Evolutionary conservation across 495 filamentous ascomycete genomes (phyloP).

Genomic region (Aspergillus coremiiformis): DNA sequence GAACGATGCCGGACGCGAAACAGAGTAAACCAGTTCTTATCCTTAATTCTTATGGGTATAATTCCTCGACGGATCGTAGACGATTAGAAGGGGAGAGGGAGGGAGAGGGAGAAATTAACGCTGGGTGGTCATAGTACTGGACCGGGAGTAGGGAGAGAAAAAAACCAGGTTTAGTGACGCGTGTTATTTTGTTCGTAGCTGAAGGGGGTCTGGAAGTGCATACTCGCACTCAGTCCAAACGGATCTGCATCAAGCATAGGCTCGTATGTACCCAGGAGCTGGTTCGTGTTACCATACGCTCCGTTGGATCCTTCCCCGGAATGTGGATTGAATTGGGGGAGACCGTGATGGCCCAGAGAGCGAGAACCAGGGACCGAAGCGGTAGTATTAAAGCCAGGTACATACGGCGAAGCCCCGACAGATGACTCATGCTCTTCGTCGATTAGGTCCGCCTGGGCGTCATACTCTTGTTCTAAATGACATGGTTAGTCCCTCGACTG

Average conservation of each 20-base stretch:
- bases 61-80: background rate
- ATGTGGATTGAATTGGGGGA: constrained; percentile 34
- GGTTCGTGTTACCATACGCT: constrained; percentile 50
- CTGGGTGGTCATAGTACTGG: background rate
- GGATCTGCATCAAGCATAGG: constrained; percentile 83
- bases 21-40: background rate
- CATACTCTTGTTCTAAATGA: constrained; percentile 88
- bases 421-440: constrained; percentile 75
- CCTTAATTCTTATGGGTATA: background rate
- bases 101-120: background rate
- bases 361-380: constrained; percentile 38
- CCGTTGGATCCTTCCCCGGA: constrained; percentile 31
- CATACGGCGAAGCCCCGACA: constrained; percentile 59
- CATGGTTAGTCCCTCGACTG: background rate
- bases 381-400: constrained; percentile 46
- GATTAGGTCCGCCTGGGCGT: constrained; percentile 89
- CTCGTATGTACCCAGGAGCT: constrained; percentile 68
- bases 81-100: background rate
- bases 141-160: background rate
- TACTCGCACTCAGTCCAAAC: constrained; percentile 83
- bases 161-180: constrained; percentile 25
- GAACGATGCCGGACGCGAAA: constrained; percentile 4
- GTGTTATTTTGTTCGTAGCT: constrained; percentile 57
- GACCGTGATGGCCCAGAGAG: constrained; percentile 24
- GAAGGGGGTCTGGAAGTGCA: constrained; percentile 90